Conservation (phyloP, 2,329 filamentous ascomycete genomes). For the Trichoderma sp. region DNA sequence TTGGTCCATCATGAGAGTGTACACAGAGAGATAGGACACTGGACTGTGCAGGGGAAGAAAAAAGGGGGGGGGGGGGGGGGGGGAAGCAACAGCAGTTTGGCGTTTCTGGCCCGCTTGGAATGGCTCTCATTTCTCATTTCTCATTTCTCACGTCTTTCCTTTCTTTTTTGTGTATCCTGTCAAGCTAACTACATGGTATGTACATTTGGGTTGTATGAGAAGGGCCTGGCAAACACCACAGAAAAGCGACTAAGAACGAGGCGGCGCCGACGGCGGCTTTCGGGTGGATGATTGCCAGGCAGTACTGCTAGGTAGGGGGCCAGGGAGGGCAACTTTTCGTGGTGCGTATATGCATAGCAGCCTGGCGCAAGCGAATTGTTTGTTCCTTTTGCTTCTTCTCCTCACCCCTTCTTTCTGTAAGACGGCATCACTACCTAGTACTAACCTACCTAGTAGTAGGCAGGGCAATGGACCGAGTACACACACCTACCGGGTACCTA, state of each 20-base stretch:
- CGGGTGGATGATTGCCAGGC: neutral
- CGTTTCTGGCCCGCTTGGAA: neutral
- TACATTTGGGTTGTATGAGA: neutral
- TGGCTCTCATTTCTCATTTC: neutral
- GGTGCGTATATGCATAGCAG: neutral
- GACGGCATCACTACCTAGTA: neutral
- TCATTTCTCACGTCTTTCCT: neutral
- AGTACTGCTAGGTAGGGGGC: neutral
- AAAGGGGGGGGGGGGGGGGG: neutral
- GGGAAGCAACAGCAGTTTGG: neutral
- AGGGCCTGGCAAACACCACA: neutral
- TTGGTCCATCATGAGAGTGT: neutral
- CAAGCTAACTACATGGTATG: too few species aligned
- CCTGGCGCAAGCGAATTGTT: neutral
- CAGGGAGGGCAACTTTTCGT: neutral
- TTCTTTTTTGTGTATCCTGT: neutral
- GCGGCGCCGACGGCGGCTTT: neutral
- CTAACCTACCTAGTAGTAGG: too few species aligned
- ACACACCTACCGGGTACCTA: too few species aligned
- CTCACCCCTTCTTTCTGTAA: neutral
- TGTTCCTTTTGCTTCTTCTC: neutral
- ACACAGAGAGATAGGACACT: neutral
- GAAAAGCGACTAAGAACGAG: neutral
- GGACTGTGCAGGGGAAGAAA: neutral
- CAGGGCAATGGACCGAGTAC: neutral